Conservation (phyloP, 2,329 filamentous ascomycete species). For the Paecilomyces formosus region DNA sequence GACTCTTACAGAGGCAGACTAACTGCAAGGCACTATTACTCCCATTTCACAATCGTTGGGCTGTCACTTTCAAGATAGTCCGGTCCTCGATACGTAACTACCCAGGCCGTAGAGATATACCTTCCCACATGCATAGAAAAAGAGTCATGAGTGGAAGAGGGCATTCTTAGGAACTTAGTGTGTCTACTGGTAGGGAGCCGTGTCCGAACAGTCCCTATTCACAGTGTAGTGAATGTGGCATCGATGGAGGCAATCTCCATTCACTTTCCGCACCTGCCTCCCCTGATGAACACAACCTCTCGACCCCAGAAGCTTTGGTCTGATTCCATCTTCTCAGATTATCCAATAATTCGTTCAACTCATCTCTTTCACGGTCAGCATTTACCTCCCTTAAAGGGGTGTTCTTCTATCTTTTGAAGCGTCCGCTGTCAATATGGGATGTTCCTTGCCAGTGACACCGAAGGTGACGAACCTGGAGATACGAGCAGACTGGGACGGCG, state of each 20-base stretch:
- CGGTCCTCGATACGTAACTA: not conserved
- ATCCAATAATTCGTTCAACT: not conserved
- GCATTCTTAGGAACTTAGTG: not conserved
- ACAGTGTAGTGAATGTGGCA: not conserved
- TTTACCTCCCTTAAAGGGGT: slow-evolving; percentile 2
- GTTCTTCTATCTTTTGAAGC: not conserved
- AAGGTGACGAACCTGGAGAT: slow-evolving; percentile 22
- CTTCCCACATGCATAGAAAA: not conserved
- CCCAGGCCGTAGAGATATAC: not conserved
- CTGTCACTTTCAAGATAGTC: not conserved
- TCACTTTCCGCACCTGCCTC: not conserved
- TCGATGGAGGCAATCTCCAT: not conserved
- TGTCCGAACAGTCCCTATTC: not conserved
- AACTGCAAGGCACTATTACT: not conserved
- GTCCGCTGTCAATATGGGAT: not conserved
- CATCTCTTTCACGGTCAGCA: not conserved
- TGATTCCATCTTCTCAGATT: not conserved
- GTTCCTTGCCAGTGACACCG: slow-evolving; percentile 3
- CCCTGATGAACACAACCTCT: not conserved
- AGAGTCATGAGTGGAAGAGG: not conserved
- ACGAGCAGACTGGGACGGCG: slow-evolving; percentile 23
- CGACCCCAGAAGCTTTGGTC: not conserved
- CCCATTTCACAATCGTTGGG: not conserved
- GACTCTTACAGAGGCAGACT: too few relatives aligned
- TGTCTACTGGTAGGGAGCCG: not conserved